These are phyloP conservation scores for Arctium lappa DNA, from an alignment of 129 eudicot genomes.

Conservation along the genomic window DNA sequence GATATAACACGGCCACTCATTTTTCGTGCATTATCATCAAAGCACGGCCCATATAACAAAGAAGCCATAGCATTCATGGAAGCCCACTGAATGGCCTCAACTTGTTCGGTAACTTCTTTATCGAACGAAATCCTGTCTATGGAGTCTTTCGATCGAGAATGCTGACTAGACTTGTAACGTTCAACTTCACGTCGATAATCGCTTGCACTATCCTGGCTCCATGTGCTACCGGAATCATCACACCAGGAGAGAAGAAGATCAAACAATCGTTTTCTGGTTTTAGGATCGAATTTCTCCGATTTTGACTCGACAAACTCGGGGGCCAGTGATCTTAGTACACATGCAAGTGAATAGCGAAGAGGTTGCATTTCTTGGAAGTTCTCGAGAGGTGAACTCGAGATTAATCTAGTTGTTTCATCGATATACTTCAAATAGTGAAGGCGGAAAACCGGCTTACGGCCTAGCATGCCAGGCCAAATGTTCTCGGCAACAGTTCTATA, in stretches of 20 bases:
- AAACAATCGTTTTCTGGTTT: slow-evolving; percentile 83
- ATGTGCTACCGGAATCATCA: slow-evolving; percentile 82
- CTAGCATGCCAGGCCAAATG: slow-evolving; percentile 96
- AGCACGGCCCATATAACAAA: slow-evolving; percentile 91
- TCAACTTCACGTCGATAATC: slow-evolving; percentile 97
- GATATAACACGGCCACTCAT: slow-evolving; percentile 98
- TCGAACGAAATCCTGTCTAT: slow-evolving; percentile 87
- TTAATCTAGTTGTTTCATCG: slow-evolving; percentile 85
- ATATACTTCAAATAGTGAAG: slow-evolving; percentile 87
- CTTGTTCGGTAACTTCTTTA: slow-evolving; percentile 87
- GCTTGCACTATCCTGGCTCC: slow-evolving; percentile 89
- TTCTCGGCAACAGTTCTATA: slow-evolving; percentile 92
- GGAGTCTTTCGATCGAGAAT: slow-evolving; percentile 88
- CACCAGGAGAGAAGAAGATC: slow-evolving; percentile 96
- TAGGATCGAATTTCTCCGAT: slow-evolving; percentile 88
- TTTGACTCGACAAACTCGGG: slow-evolving; percentile 97
- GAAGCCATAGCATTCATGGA: slow-evolving; percentile 99
- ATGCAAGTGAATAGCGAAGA: slow-evolving; percentile 93
- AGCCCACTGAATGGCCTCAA: slow-evolving; percentile 98
- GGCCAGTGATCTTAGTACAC: slow-evolving; percentile 84
- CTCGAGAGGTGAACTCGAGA: slow-evolving; percentile 57
- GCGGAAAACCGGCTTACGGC: slow-evolving; percentile 95
- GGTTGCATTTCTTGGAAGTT: slow-evolving; percentile 91
- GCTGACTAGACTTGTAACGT: slow-evolving; percentile 88
- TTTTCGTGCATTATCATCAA: slow-evolving; percentile 97